Conservation (phyloP, 768 basidiomycete genomes). For the Multifurca ochricompacta region DNA sequence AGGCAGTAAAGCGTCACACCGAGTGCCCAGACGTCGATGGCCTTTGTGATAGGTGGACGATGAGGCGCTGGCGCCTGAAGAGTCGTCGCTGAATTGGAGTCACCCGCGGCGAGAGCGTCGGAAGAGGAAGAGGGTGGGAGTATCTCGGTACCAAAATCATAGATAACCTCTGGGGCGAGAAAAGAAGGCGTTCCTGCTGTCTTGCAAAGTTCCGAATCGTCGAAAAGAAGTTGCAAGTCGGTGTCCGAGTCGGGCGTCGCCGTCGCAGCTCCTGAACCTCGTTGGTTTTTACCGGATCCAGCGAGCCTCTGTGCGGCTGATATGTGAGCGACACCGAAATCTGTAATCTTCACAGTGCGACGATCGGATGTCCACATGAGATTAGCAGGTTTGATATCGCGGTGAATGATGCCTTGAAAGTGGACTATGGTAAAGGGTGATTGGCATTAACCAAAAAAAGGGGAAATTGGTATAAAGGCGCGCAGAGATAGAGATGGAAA, state of each 20-base stretch:
- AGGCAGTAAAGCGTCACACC: slow-evolving; percentile 95
- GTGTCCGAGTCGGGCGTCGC: slow-evolving; percentile 18
- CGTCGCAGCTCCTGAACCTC: neutral
- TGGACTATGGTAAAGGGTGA: slow-evolving; percentile 54
- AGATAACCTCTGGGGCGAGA: slow-evolving; percentile 91
- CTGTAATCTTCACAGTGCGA: slow-evolving; percentile 89
- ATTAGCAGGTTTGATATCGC: slow-evolving; percentile 98
- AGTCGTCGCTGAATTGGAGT: slow-evolving; percentile 28
- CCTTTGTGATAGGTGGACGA: slow-evolving; percentile 67
- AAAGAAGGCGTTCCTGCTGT: slow-evolving; percentile 95
- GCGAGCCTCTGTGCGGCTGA: slow-evolving; percentile 81
- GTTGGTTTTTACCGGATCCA: slow-evolving; percentile 38
- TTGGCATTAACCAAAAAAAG: slow-evolving; percentile 17
- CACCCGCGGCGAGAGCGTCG: slow-evolving; percentile 30
- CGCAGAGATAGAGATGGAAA: slow-evolving; percentile 19
- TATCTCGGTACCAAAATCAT: slow-evolving; percentile 37
- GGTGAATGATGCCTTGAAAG: slow-evolving; percentile 96
- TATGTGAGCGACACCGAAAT: slow-evolving; percentile 97
- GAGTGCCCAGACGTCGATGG: slow-evolving; percentile 97
- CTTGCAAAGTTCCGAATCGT: slow-evolving; percentile 82
- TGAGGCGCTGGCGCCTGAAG: slow-evolving; percentile 26
- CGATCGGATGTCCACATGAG: slow-evolving; percentile 86
- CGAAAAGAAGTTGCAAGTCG: slow-evolving; percentile 60
- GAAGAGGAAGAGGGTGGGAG: slow-evolving; percentile 21
- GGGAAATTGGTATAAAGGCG: slow-evolving; percentile 5